Evolutionary conservation across 345 rosid genomes (phyloP), one percentile per base, ranked within the genome.

Genomic region (Camelina hispida): DNA sequence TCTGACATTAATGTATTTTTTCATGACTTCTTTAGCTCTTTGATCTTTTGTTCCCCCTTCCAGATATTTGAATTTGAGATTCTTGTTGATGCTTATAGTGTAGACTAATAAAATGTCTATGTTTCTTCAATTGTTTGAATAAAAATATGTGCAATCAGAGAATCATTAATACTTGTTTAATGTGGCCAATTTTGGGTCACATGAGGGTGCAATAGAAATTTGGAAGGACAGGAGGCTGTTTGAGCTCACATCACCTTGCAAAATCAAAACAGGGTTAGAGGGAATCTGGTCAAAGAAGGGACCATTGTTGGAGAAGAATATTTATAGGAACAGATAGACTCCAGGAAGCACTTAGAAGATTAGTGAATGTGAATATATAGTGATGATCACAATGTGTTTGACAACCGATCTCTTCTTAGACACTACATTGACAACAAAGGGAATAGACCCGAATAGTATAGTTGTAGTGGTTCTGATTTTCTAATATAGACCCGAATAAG

Each of bases 11-110:
- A 44, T 44, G 54, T 15, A 66, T 20, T 66, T 34, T 14, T 50
- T 18, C 17, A 17, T 28, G 42, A 42, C 28, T 25, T 42, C 30
- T 42, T 42, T 56, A 16, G 13, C 43, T 46, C 30, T 28, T 69
- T 12, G 42, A 55, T 69, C 5, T 40, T 42, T 38, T 68, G 72
- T 23, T n/a, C 62, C 4, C 63, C 4, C 63, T 54, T 68, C 53
- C 42, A 40, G 16, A 7, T 10, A 12, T 11, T 23, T 40, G 42
- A 18, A 7, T 42, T 11, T 25, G 53, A 40, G 42, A 25, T 54
- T 51, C 40, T 69, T 13, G 42, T 42, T 55, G 16, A 68, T 54
- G 52, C 51, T 47, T 7, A 2, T 42, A 30, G 20, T 17, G 35
- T 50, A 18, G 12, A 63, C 38, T 12, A 20, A 50, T 7, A 66